Evolutionary conservation across 2,329 filamentous ascomycete species (phyloP), one percentile per base, ranked within the genome.

Genomic region (Leptoxyphium fumago): DNA sequence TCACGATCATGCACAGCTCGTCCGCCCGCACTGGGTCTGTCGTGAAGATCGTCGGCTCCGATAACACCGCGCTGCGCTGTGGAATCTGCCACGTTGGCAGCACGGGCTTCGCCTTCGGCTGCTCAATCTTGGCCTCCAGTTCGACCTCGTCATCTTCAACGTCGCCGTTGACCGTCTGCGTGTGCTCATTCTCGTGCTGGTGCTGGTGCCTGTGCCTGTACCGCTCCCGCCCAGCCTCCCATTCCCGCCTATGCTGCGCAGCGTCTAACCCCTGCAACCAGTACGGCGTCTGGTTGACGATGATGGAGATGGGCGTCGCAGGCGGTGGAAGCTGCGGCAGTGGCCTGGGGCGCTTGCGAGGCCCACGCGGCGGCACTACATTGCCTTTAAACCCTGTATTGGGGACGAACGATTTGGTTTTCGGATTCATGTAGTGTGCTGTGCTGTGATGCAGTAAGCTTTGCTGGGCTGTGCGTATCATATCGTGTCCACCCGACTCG

Each of bases 41-140:
- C 29, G 42, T 46, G 48, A 56, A 70, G 45, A 68, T 60, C 0
- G 67, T 69, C 15, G 55, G 53, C 38, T 56, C 48, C 29, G 56
- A 56, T 5, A 69, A 59, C 5, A 66, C 64, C 1, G 56, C 53
- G 32, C 32, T 15, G 32, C 17, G 15, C 15, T 3, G 43, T 29
- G 36, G 21, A 9, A 13, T 13, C 11, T 36, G 13, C 32, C 15
- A 13, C 39, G 42, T 41, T 26, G 29, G 18, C 42, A 38, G 42
- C 13, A 42, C 40, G 11, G 29, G 10, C 21, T 18, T 14, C 40
- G 32, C 26, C 15, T 36, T 38, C 14, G 39, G 45, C 10, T 14
- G 32, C 2, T 42, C 18, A 15, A 15, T 28, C 41, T 38, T 29
- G 18, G 46, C 41, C 13, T 43, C 40, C 14, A 18, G 10, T 7